phyloP scores from a whole-genome alignment of 2,329 filamentous ascomycete genomes.

The Fusarium bactridioides region DNA sequence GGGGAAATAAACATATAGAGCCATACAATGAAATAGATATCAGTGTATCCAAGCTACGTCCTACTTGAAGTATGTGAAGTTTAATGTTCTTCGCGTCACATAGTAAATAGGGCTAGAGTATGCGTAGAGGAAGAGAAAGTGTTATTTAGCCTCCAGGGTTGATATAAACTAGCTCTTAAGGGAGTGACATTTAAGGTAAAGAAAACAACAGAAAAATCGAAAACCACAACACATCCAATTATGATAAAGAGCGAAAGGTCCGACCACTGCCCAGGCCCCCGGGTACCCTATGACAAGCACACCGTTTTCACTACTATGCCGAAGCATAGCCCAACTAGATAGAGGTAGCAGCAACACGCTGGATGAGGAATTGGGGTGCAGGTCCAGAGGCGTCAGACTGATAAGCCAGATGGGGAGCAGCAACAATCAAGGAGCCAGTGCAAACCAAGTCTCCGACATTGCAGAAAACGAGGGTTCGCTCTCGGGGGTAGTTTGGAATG shows the following conservation, averaged over 20 bases:
- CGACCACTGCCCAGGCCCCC: neutral
- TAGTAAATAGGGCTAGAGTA: rapidly evolving
- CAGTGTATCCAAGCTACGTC: rapidly evolving
- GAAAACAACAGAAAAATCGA: neutral
- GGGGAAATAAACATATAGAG: rapidly evolving
- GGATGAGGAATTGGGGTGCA: constrained; percentile 21
- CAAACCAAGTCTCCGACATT: constrained; percentile 48
- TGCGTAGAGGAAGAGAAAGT: neutral
- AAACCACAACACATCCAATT: neutral
- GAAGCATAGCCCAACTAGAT: neutral
- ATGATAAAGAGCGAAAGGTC: neutral
- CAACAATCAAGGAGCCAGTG: constrained; percentile 45
- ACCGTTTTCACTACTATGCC: neutral
- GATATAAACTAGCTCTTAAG: neutral
- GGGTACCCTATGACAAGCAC: neutral
- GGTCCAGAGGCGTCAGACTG: constrained; percentile 19
- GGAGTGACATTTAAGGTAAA: rapidly evolving
- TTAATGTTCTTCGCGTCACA: rapidly evolving
- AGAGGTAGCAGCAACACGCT: constrained; percentile 13
- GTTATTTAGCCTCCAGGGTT: neutral
- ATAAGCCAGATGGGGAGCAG: constrained; percentile 22
- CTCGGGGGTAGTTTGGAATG: constrained; percentile 49
- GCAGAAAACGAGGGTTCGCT: constrained; percentile 49
- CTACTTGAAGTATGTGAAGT: rapidly evolving
- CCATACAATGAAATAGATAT: neutral